Evolutionary conservation across 768 basidiomycete genomes (phyloP), one percentile per base, ranked within the genome.

Genomic region (Amanita jacksonii): DNA sequence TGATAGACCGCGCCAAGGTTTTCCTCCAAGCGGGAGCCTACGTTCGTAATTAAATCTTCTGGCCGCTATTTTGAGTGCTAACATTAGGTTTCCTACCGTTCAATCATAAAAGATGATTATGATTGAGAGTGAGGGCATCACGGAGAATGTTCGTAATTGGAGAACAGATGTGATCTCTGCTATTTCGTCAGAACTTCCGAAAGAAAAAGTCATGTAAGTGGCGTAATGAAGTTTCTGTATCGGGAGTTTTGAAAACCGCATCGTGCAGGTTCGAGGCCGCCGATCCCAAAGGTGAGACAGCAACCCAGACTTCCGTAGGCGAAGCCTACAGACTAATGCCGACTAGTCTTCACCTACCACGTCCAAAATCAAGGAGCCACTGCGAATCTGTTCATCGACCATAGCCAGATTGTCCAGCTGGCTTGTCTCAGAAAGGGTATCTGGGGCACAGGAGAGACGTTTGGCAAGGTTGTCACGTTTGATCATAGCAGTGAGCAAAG

Each of bases 91-190:
- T 9, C 39, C 12, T 28, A 12, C 27, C 27, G n/a, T n/a, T n/a
- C n/a, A n/a, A n/a, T n/a, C n/a, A n/a, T n/a, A 28, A 28, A 6
- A 55, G 51, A 67, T 67, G 57, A 62, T 69, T 35, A 66, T 68
- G 68, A 72, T 69, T 38, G 68, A 72, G 50, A 67, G 64, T 44
- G 69, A 68, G 46, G 66, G 68, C 9, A 70, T 71, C 50, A 70
- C 68, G 1, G 69, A 71, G 51, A 71, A 70, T 52, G 68, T 71
- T 22, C 52, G 57, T 31, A 51, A 46, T 12, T 68, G 63, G 65
- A 61, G 66, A 5, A 68, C 64, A 37, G 69, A 72, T 48, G 66
- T 63, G 28, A 68, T 71, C 38, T 66, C 65, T 19, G 58, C 58
- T 8, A 65, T 72, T 30, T 64, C 62, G 22, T 60, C 62, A 27